Conservation (phyloP, 768 basidiomycete genomes). For the Serendipita vermifera region DNA sequence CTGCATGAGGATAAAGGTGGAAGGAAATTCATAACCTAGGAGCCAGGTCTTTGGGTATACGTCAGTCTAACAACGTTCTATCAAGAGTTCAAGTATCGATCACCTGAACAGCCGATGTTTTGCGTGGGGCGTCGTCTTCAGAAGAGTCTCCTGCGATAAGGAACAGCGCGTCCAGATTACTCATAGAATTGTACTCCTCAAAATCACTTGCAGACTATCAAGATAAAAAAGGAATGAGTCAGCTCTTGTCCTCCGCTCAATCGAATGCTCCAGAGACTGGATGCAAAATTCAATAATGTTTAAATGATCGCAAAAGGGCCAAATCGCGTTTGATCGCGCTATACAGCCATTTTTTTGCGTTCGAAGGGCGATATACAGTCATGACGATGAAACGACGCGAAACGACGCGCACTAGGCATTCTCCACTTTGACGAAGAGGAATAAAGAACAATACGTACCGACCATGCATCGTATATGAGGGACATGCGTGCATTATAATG, state of each 20-base stretch:
- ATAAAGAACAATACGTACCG: slow-evolving; percentile 29
- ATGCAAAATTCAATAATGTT: too few relatives aligned
- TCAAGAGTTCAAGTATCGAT: slow-evolving; percentile 13
- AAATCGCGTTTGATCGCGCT: not conserved
- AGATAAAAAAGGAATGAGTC: not conserved
- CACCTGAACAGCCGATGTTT: slow-evolving; percentile 86
- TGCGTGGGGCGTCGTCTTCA: slow-evolving; percentile 84
- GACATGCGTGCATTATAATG: slow-evolving; percentile 44
- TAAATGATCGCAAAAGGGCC: not conserved
- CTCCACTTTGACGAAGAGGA: slow-evolving; percentile 24
- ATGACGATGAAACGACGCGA: slow-evolving; percentile 12
- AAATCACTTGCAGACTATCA: slow-evolving; percentile 4
- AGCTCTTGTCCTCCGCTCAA: not conserved
- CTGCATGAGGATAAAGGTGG: slow-evolving; percentile 75
- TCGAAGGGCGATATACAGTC: slow-evolving; percentile 28
- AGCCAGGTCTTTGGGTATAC: slow-evolving; percentile 65
- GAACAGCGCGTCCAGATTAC: slow-evolving; percentile 54
- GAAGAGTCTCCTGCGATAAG: slow-evolving; percentile 60
- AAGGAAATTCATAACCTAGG: slow-evolving; percentile 94
- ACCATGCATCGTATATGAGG: slow-evolving; percentile 49
- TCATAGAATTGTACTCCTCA: slow-evolving; percentile 58
- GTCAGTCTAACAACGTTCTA: slow-evolving; percentile 8
- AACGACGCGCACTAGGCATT: slow-evolving; percentile 14
- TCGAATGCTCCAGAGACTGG: not conserved
- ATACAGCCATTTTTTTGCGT: slow-evolving; percentile 38